Evolutionary conservation across 768 basidiomycete genomes (phyloP), one percentile per base, ranked within the genome.

Genomic region (Rhodosporidiobolus sp.): DNA sequence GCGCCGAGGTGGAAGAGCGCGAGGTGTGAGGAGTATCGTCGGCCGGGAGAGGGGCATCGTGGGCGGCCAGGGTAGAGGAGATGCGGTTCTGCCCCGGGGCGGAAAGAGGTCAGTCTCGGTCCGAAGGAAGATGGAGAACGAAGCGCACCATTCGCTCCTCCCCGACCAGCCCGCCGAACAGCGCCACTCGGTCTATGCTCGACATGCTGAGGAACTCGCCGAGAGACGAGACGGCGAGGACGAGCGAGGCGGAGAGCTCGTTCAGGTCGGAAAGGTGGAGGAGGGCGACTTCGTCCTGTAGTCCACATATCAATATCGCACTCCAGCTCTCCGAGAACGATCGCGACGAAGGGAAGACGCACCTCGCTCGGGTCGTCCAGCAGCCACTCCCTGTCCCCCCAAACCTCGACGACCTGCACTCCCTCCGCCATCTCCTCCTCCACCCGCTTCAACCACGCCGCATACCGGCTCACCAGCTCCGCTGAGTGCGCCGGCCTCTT

Each of bases 271-370:
- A 19, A 20, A 32, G 30, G 10, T 54, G 7, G 24, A 65, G 54
- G 43, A 65, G 54, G 9, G 45, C 19, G 5, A 14, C 11, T 43
- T 65, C 64, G 64, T 56, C 64, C 64, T 65, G 64, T 28, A n/a
- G 17, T 1, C 2, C 24, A 3, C 56, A 22, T 20, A 9, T 38
- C 30, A 38, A 20, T 0, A 24, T 17, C 24, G 19, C 4, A 11
- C 20, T 2, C 28, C 7, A 20, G 17, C 3, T 43, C n/a, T 28
- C 19, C 24, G 10, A 22, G 19, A 32, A 48, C 4, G 8, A 26
- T 2, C 19, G 4, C 3, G 61, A 26, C 5, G 32, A 3, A 11
- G 6, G 9, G n/a, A 43, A 14, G 38, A 43, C 64, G 43, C 55
- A 65, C 64, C 30, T 32, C 19, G 4, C 43, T 5, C 7, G 64